Base-by-base conservation (phyloP, 306 rosid species). In the Trichosanthes truncata region DNA sequence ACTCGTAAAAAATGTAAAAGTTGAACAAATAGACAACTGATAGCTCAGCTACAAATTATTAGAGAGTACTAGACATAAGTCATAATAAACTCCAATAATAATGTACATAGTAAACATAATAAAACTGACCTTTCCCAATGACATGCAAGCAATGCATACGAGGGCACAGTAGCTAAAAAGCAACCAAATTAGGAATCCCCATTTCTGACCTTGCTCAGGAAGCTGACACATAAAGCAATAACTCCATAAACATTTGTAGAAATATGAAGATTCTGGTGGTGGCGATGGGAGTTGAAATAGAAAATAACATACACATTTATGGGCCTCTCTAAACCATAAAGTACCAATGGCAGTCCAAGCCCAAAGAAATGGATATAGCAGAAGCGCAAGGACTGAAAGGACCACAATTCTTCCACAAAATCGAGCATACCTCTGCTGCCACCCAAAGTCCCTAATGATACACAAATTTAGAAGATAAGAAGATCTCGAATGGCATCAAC, bases 111-210 rank as follows among this genome's bases (percentile, higher is more conserved):
- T 82, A 51, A 33, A 69, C 26, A 66, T 59, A 41, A 78, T 53
- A 38, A 35, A 77, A 83, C 91, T 78, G 83, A 95, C 99, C 99
- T 91, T 95, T 82, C 94, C 94, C 80, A 91, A n/a, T n/a, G 93
- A 88, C 91, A 91, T 84, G 86, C 93, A 93, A 74, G 96, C 93
- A 88, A 95, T 84, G 85, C 96, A 93, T 74, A 90, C 52, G 17
- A 95, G 94, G 60, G 96, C 94, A 83, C 97, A 90, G 89, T 93
- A 93, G 89, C 99, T 95, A 83, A 95, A 95, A 83, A 95, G 96
- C 74, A 95, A 87, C 99, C 99, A 95, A 82, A 95, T 91, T 74
- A 95, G 96, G 79, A 95, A 95, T 66, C 97, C 99, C 99, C 99
- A 95, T 82, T 91, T 95, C 89, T 93, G 97, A 77, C 97, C 99